Evolutionary conservation across 768 basidiomycete species (phyloP).

Genomic region (Serendipita sp.): DNA sequence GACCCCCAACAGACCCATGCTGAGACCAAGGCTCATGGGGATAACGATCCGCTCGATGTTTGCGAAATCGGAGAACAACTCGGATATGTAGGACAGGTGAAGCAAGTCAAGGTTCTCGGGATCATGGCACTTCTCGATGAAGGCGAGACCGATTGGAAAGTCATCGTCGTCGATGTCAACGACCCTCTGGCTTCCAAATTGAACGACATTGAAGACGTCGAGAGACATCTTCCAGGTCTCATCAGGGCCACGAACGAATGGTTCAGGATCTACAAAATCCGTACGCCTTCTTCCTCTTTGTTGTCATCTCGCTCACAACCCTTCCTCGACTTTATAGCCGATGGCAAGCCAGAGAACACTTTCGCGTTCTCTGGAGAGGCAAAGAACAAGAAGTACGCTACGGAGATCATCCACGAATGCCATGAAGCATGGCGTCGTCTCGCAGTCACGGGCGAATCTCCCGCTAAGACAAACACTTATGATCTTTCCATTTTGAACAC

Average conservation of each 20-base stretch:
- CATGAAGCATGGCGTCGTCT: slow-evolving; percentile 97
- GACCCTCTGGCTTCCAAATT: slow-evolving; percentile 93
- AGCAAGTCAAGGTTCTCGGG: slow-evolving; percentile 99
- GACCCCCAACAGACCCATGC: slow-evolving; percentile 74
- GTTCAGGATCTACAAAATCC: slow-evolving; percentile 98
- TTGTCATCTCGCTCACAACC: neutral
- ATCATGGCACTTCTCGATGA: slow-evolving; percentile 99
- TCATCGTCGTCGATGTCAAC: slow-evolving; percentile 90
- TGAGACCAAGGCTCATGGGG: slow-evolving; percentile 97
- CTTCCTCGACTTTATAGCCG: slow-evolving; percentile 24
- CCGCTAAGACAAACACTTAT: slow-evolving; percentile 52
- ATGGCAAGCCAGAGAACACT: slow-evolving; percentile 91
- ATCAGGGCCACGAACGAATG: slow-evolving; percentile 97
- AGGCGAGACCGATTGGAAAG: slow-evolving; percentile 99
- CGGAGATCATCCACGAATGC: slow-evolving; percentile 97
- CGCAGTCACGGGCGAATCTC: slow-evolving; percentile 48
- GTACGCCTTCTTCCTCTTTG: neutral
- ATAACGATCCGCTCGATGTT: slow-evolving; percentile 98
- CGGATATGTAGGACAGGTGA: slow-evolving; percentile 91
- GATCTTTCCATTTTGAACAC: slow-evolving; percentile 76
- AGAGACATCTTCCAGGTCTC: slow-evolving; percentile 90
- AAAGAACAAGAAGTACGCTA: slow-evolving; percentile 99
- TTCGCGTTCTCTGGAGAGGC: slow-evolving; percentile 99
- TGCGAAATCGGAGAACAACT: slow-evolving; percentile 99
- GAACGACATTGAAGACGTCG: slow-evolving; percentile 98